Evolutionary conservation across 192 early-diverging fungal genomes (phyloP), one percentile per base, ranked within the genome.

Genomic region (Paraglomus brasilianum): DNA sequence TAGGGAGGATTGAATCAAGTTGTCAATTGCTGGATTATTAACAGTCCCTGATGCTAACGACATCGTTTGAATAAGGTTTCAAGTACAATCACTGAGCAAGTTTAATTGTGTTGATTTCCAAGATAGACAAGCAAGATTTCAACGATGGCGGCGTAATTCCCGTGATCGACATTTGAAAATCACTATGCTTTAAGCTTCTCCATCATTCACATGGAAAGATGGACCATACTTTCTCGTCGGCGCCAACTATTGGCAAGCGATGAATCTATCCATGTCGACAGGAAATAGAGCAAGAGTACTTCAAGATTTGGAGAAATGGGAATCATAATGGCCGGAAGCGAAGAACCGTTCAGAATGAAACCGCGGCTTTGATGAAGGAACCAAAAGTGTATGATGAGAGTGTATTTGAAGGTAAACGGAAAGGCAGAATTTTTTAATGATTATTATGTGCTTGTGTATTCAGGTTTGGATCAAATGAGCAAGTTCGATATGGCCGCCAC

Each of bases 241-340:
- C 11, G 88, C 88, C 52, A 90, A 90, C 75, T 90, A 88, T 67
- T 90, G 88, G 88, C 83, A 89, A 44, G 88, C 86, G 13, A 89
- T 90, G 88, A 87, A 90, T 76, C 75, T 90, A 21, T 85, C 81
- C 14, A 47, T 61, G 69, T 24, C 38, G 15, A 46, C 45, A 44
- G 80, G 88, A 38, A 68, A 88, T 70, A 77, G 82, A 39, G 21
- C 69, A 2, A 82, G 87, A 1, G 74, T 90, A n/a, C 69, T 77
- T 8, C 46, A 71, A 47, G 88, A 90, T 69, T 75, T 90, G 5
- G 57, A 65, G 5, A 47, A 70, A 8, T 90, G 8, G 77, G 88
- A 42, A 78, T 90, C 63, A 84, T n/a, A n/a, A n/a, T 90, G 72
- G 88, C 88, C 0, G 69, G 73, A 17, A 75, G 77, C 36, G 88